Evolutionary conservation across 1,139 yeast species (phyloP), one percentile per base, ranked within the genome.

Genomic region (Lodderomyces jiufengensis): DNA sequence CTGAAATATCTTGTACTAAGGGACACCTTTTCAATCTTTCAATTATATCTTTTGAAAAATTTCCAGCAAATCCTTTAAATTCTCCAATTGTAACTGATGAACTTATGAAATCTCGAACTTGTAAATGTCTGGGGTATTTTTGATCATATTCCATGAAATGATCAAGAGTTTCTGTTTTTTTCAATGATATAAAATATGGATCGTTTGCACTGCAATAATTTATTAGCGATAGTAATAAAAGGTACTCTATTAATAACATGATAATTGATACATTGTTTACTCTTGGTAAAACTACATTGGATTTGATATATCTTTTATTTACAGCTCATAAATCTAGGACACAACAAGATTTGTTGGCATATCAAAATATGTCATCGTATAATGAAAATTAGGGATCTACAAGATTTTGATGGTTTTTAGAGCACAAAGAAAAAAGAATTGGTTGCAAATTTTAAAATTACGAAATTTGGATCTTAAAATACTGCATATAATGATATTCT

Each of bases 51-150:
- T 63, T 54, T 5, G 80, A 61, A 48, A 83, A 76, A 28, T 74
- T 70, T 0, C 85, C 86, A 0, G 77, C 65, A 46, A 83, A 75
- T 0, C 84, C 88, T 45, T 73, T 75, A 49, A 81, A 80, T 14
- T 67, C 66, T 0, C 88, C 90, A 47, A 84, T 76, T 0, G 76
- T 63, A 41, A 76, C 70, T 7, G 71, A 59, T 29, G 63, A 61
- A 16, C 62, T 60, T 22, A 78, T 70, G 23, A 64, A 63, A 3
- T 73, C 66, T 37, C 70, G 61, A 14, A 78, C 60, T 44, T 71
- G 49, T 34, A 55, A 52, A 20, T 55, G 48, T 23, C 48, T 51
- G 0, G 70, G 67, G 38, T 55, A 56, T 10, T 49, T 51, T n/a
- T 51, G 21, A 30, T 73, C 78, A 36, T 55, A 58, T 4, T 52